Percentiles rank a stretch among this genome's conserved stretches.
These are phyloP conservation scores for Saksenaea oblongispora DNA, from an alignment of 371 early-diverging fungal genomes.

Conservation along the genomic window DNA sequence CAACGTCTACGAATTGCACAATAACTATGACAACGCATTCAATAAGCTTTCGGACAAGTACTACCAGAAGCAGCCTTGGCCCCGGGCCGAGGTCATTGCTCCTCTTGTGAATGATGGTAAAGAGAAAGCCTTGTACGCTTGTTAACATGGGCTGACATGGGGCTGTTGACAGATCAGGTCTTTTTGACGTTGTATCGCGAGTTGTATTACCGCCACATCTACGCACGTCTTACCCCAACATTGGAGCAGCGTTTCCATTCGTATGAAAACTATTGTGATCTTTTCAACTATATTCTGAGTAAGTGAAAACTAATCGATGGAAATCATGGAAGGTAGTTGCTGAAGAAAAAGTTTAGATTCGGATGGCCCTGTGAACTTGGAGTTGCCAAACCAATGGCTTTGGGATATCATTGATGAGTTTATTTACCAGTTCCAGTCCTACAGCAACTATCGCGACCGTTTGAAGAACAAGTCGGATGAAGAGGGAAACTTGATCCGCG, in stretches of 20 bases:
- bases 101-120: constrained; percentile 86
- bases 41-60: constrained; percentile 91
- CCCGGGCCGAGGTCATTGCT: constrained; percentile 84
- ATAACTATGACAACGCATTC: constrained; percentile 90
- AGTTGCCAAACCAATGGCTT: constrained; percentile 97
- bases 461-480: constrained; percentile 78
- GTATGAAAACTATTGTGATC: constrained; percentile 93
- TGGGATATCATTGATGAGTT: constrained; percentile 99
- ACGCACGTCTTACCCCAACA: constrained; percentile 85
- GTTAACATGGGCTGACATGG: background rate
- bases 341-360: constrained; percentile 54
- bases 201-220: constrained; percentile 95
- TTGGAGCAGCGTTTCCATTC: constrained; percentile 90
- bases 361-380: constrained; percentile 79
- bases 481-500: constrained; percentile 78
- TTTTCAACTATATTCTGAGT: constrained; percentile 95
- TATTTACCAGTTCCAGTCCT: constrained; percentile 97
- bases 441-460: constrained; percentile 90
- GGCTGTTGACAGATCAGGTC: constrained; percentile 69
- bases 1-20: constrained; percentile 83
- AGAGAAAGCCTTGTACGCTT: no score
- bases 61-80: constrained; percentile 90
- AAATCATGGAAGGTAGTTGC: no score
- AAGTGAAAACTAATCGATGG: constrained; percentile 27
- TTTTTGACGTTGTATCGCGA: constrained; percentile 95